These are phyloP conservation scores for Helminthosporium solani DNA, from an alignment of 2,329 filamentous ascomycete species.

Conservation along the genomic window DNA sequence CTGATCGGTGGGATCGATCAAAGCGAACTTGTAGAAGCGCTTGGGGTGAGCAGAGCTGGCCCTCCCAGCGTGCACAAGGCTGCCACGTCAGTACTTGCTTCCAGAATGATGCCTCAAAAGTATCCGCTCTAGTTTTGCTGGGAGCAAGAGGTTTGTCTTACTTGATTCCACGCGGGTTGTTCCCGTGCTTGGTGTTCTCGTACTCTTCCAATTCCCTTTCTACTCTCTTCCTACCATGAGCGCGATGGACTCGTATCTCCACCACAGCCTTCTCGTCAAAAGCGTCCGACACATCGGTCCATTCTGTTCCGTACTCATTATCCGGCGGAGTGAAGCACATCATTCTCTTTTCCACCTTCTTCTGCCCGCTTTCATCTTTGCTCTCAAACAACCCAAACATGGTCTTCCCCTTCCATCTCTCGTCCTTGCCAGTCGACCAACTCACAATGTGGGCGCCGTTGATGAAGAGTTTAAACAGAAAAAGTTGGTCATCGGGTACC, in stretches of 20 bases:
- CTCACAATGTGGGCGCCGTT: conserved; percentile 42
- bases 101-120: no score
- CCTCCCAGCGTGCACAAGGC: conserved; percentile 41
- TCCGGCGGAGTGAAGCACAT: conserved; percentile 40
- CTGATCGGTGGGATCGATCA: conserved; percentile 50
- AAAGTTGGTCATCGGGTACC: conserved; percentile 34
- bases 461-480: conserved; percentile 51
- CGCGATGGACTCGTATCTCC: conserved; percentile 47
- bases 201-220: conserved; percentile 30
- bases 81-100: conserved; percentile 21
- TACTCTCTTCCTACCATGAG: conserved; percentile 43
- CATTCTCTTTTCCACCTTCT: conserved; percentile 43
- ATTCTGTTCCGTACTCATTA: conserved; percentile 7
- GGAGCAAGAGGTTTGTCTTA: conserved; percentile 20
- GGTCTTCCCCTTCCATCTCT: conserved; percentile 47
- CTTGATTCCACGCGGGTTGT: conserved; percentile 27
- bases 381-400: conserved; percentile 48
- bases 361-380: conserved; percentile 28
- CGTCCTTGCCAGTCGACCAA: conserved; percentile 47
- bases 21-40: conserved; percentile 51
- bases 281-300: conserved; percentile 12
- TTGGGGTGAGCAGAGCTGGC: conserved; percentile 44
- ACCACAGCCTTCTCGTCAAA: conserved; percentile 34
- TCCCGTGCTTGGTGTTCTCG: conserved; percentile 20
- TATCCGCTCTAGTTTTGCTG: no score